These are phyloP conservation scores for Microdochium bolleyi DNA, from an alignment of 2,329 filamentous ascomycete genomes.

Conservation along the genomic window DNA sequence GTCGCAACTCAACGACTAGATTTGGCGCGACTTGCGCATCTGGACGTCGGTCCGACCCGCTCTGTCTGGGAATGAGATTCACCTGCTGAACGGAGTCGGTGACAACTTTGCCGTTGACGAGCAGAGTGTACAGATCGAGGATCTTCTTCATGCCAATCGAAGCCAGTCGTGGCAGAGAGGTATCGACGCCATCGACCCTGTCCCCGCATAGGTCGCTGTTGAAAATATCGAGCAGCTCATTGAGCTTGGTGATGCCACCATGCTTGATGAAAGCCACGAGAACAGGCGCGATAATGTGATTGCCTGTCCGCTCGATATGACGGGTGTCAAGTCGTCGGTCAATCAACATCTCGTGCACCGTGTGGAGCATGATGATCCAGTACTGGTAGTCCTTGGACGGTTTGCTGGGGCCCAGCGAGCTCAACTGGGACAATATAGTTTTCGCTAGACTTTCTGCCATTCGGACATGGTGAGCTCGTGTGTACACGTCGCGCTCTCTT, in stretches of 20 bases:
- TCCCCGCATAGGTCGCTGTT: slow-evolving; percentile 42
- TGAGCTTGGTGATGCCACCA: slow-evolving; percentile 67
- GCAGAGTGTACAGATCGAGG: slow-evolving; percentile 68
- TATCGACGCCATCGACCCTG: slow-evolving; percentile 31
- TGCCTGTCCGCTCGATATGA: slow-evolving; percentile 37
- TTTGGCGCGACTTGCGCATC: slow-evolving; percentile 50
- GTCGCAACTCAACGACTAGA: slow-evolving; percentile 78
- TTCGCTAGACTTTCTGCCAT: slow-evolving; percentile 62
- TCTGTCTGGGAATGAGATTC: slow-evolving; percentile 26
- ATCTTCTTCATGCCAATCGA: slow-evolving; percentile 68
- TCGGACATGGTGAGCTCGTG: slow-evolving; percentile 43
- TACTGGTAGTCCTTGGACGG: slow-evolving; percentile 65
- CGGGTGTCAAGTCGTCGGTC: slow-evolving; percentile 45
- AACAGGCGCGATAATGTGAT: slow-evolving; percentile 63
- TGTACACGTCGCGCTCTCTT: slow-evolving; percentile 58
- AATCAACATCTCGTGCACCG: slow-evolving; percentile 70
- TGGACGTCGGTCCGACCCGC: slow-evolving; percentile 32
- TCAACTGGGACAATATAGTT: slow-evolving; percentile 61
- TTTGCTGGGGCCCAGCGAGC: slow-evolving; percentile 32
- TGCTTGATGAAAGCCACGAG: slow-evolving; percentile 80
- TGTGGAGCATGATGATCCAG: slow-evolving; percentile 73
- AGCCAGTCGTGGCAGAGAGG: slow-evolving; percentile 38
- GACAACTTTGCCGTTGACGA: slow-evolving; percentile 72
- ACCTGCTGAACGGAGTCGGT: slow-evolving; percentile 62
- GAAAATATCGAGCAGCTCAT: slow-evolving; percentile 64